Conservation (phyloP, 2,329 filamentous ascomycete species). For the Alternaria triticina region DNA sequence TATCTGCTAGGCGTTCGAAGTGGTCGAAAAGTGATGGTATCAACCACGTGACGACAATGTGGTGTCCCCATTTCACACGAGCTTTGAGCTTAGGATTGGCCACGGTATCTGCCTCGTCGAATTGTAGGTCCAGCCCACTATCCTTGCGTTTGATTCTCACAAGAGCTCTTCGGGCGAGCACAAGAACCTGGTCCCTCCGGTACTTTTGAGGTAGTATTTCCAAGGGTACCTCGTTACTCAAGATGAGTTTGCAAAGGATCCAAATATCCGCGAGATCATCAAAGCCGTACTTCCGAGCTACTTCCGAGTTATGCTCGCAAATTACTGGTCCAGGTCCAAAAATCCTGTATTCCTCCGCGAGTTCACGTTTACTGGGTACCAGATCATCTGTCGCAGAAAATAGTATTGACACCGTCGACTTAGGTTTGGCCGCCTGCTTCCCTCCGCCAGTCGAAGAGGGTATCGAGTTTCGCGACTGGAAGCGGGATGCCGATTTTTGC, state of each 20-base stretch:
- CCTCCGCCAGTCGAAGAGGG: slow-evolving; percentile 41
- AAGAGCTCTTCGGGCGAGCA: slow-evolving; percentile 70
- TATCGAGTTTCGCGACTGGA: slow-evolving; percentile 60
- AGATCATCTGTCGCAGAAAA: slow-evolving; percentile 65
- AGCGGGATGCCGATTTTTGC: slow-evolving; percentile 59
- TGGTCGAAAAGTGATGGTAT: slow-evolving; percentile 64
- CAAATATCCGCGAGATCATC: slow-evolving; percentile 80
- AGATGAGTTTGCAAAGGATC: slow-evolving; percentile 77
- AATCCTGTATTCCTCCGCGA: slow-evolving; percentile 81
- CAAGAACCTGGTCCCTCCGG: slow-evolving; percentile 66
- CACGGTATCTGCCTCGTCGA: slow-evolving; percentile 51
- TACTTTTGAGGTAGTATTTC: slow-evolving; percentile 65
- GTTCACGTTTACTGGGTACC: slow-evolving; percentile 77
- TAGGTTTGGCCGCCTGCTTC: slow-evolving; percentile 53
- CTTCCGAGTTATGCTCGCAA: slow-evolving; percentile 80
- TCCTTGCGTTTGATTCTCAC: slow-evolving; percentile 58
- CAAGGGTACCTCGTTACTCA: slow-evolving; percentile 77
- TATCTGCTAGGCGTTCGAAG: slow-evolving; percentile 66
- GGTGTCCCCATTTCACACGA: slow-evolving; percentile 62
- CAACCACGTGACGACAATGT: slow-evolving; percentile 64
- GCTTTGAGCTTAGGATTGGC: slow-evolving; percentile 50
- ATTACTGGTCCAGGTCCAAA: slow-evolving; percentile 83
- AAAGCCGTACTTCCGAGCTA: slow-evolving; percentile 74
- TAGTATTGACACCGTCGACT: slow-evolving; percentile 77
- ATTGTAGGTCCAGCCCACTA: slow-evolving; percentile 57